A percentile compares a stretch with the other conserved stretches of the same genome.
These are phyloP conservation scores for Mycogone perniciosa DNA, from an alignment of 2,329 filamentous ascomycete species.

Conservation along the genomic window DNA sequence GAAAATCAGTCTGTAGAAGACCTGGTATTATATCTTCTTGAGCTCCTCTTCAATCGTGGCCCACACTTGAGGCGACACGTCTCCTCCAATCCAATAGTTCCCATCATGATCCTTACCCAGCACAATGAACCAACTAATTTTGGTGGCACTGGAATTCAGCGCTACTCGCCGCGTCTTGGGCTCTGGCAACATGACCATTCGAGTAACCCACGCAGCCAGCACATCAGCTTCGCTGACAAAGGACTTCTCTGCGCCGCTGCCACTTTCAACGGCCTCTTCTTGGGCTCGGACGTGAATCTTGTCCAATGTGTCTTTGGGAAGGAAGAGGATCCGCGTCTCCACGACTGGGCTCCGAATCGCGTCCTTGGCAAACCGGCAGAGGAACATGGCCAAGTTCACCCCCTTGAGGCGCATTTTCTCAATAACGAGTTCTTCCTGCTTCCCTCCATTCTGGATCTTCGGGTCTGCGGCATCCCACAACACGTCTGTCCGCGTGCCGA, in stretches of 20 bases:
- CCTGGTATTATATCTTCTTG: not conserved
- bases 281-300: constrained; percentile 3
- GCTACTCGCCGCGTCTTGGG: constrained; percentile 13
- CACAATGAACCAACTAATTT: constrained; percentile 4
- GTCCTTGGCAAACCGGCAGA: constrained; percentile 18
- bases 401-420: constrained; percentile 19
- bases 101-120: constrained; percentile 9
- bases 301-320: constrained; percentile 24
- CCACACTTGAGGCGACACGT: constrained; percentile 5
- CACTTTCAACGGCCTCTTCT: constrained; percentile 2
- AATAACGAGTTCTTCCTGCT: constrained; percentile 23
- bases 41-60: constrained; percentile 7
- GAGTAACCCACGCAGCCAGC: constrained; percentile 19
- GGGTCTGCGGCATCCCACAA: not conserved
- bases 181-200: not conserved
- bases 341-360: constrained; percentile 23
- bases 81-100: constrained; percentile 9
- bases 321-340: constrained; percentile 34
- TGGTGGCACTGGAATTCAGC: not conserved
- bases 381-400: constrained; percentile 18
- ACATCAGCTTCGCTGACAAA: constrained; percentile 43
- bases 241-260: constrained; percentile 14
- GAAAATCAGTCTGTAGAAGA: too few relatives aligned
- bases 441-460: constrained; percentile 2
- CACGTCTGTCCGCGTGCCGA: constrained; percentile 22